Evolutionary conservation across 192 early-diverging fungal species (phyloP), one percentile per base, ranked within the genome.

Genomic region (Dispira parvispora): DNA sequence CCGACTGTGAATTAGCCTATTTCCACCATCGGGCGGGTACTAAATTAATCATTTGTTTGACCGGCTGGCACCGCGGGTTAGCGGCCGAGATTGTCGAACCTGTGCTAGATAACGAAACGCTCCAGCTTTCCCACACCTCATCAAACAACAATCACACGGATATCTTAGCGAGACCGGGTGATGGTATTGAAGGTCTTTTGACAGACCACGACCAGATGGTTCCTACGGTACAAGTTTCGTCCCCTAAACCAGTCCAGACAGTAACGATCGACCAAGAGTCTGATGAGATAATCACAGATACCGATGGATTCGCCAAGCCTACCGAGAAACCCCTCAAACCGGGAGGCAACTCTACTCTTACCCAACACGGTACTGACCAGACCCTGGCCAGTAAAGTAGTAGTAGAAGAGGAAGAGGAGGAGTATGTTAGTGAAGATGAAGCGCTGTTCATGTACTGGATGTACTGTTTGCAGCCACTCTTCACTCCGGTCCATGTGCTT

Each of bases 391-490:
- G 23, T 21, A 50, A 50, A 21, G 47, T 50, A 10, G 18, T 21
- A 10, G 47, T 21, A 21, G 47, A 50, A 16, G 47, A 50, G 18
- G 47, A 46, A 46, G 46, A 50, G 47, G 47, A 50, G 23, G 47
- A 50, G 23, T n/a, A n/a, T n/a, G n/a, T n/a, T n/a, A n/a, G n/a
- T n/a, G 47, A 50, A 5, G 47, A 50, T 21, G 18, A 50, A 21
- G 18, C 23, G 5, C 47, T 20, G 18, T 50, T 50, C 23, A 50
- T 50, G 47, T 50, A 50, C 47, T 50, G 47, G 47, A 50, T 50
- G 47, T 50, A 50, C 23, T 50, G 47, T 21, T 50, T 50, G 47
- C 47, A 50, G 47, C 47, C 47, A 2, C 47, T 50, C 18, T 50
- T 6, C 10, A 50, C 18, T 21, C 47, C 47, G 18, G 47, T 50